These are phyloP conservation scores for Ceratobasidium sp. DNA, from an alignment of 1,284 basidiomycete species.

Conservation along the genomic window DNA sequence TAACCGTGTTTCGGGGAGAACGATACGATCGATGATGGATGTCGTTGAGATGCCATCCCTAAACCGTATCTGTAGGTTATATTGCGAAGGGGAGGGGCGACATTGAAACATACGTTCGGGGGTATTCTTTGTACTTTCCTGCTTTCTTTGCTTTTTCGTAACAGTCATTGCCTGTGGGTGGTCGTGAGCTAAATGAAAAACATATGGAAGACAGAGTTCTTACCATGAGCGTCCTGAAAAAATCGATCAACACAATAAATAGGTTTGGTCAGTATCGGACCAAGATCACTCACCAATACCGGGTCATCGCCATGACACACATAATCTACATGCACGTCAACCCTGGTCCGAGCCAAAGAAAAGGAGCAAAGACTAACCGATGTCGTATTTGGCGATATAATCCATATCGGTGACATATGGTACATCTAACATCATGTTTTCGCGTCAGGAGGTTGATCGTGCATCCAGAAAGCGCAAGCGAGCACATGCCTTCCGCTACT, in stretches of 20 bases:
- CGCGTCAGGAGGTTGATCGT: slow-evolving; percentile 14
- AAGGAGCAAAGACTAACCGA: slow-evolving; percentile 42
- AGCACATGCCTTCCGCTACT: slow-evolving; percentile 43
- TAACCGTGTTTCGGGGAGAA: slow-evolving; percentile 39
- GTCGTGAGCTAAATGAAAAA: background rate
- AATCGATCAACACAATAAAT: slow-evolving; percentile 18
- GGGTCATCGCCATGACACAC: slow-evolving; percentile 48
- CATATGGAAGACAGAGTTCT: background rate
- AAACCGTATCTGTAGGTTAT: background rate
- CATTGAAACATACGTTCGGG: slow-evolving; percentile 44
- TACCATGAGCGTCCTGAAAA: slow-evolving; percentile 31
- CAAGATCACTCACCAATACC: slow-evolving; percentile 44
- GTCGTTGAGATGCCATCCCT: slow-evolving; percentile 47
- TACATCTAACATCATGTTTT: slow-evolving; percentile 41
- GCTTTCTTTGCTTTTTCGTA: slow-evolving; percentile 44
- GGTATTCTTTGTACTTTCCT: slow-evolving; percentile 46
- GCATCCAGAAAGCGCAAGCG: background rate
- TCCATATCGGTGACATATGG: slow-evolving; percentile 46
- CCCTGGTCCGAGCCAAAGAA: background rate
- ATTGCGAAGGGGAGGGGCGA: background rate
- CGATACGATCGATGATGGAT: slow-evolving; percentile 46
- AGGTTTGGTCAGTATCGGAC: background rate
- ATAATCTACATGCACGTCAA: slow-evolving; percentile 44
- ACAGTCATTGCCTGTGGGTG: slow-evolving; percentile 45
- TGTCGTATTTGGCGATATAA: slow-evolving; percentile 43